A percentile compares a stretch with the other conserved stretches of the same genome.
Conservation (phyloP, 2,329 filamentous ascomycete genomes). For the Stemphylium lycopersici region DNA sequence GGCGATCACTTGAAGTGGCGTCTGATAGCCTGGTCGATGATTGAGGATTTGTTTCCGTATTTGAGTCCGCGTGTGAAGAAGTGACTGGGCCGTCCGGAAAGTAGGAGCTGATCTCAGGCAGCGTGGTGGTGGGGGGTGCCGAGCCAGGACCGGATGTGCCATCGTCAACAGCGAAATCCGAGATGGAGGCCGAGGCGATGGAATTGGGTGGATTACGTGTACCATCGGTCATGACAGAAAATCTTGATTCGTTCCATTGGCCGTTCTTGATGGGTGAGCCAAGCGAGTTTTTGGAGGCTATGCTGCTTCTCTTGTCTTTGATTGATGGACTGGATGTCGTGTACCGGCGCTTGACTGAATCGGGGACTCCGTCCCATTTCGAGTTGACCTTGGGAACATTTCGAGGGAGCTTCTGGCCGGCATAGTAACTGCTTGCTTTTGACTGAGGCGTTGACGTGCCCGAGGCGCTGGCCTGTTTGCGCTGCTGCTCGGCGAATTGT, state of each 20-base stretch:
- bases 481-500: constrained; percentile 54
- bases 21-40: constrained; percentile 8
- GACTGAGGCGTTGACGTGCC: constrained; percentile 23
- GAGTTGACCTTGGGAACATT: constrained; percentile 60
- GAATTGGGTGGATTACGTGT: constrained; percentile 41
- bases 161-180: constrained; percentile 13
- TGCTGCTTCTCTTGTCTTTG: constrained; percentile 26
- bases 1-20: constrained; percentile 10
- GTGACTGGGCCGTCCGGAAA: constrained; percentile 31
- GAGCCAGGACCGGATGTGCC: constrained; percentile 9
- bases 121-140: constrained; percentile 30
- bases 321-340: constrained; percentile 18
- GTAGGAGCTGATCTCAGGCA: constrained; percentile 37
- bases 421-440: constrained; percentile 27
- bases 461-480: constrained; percentile 45
- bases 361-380: constrained; percentile 61
- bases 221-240: constrained; percentile 33
- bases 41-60: constrained; percentile 6
- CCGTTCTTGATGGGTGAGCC: constrained; percentile 13
- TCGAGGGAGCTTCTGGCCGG: constrained; percentile 54
- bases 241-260: constrained; percentile 23
- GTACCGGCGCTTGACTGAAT: constrained; percentile 41
- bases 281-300: constrained; percentile 23
- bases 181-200: constrained; percentile 29
- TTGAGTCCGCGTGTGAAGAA: constrained; percentile 5